Percentiles rank a stretch among this genome's conserved stretches.
phyloP scores from a whole-genome alignment of 2,329 filamentous ascomycete genomes.

The Aschersonia sp. region DNA sequence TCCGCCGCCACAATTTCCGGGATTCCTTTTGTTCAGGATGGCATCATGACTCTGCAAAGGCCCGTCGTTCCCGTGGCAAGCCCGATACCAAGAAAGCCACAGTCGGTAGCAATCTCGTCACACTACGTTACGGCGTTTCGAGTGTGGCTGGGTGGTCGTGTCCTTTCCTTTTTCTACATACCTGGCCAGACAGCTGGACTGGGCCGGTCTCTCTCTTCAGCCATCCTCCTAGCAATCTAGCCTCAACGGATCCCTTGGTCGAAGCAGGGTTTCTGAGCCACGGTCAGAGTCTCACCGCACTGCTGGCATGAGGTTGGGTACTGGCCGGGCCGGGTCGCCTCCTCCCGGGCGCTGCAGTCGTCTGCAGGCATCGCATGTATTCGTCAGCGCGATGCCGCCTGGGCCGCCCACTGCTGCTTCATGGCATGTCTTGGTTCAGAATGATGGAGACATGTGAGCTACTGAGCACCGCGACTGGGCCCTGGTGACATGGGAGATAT shows the following conservation, averaged over 20 bases:
- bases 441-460: background rate
- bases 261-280: background rate
- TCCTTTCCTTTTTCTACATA: background rate
- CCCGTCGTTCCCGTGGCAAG: background rate
- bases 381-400: background rate
- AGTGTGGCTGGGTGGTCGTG: background rate
- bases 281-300: background rate
- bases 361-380: background rate
- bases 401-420: background rate
- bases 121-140: background rate
- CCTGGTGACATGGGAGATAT: background rate
- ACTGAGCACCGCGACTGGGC: background rate
- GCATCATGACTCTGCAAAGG: background rate
- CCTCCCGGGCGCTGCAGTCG: background rate
- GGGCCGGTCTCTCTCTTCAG: background rate
- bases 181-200: background rate
- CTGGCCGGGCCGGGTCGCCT: background rate
- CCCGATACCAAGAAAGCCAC: background rate
- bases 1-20: background rate
- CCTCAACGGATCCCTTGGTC: background rate
- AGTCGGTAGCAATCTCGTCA: background rate
- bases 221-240: background rate
- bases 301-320: background rate
- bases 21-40: background rate
- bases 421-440: background rate